Evolutionary conservation across 116 monocot species (phyloP), one percentile per base, ranked within the genome.

Genomic region (Trichopus zeylanicus): DNA sequence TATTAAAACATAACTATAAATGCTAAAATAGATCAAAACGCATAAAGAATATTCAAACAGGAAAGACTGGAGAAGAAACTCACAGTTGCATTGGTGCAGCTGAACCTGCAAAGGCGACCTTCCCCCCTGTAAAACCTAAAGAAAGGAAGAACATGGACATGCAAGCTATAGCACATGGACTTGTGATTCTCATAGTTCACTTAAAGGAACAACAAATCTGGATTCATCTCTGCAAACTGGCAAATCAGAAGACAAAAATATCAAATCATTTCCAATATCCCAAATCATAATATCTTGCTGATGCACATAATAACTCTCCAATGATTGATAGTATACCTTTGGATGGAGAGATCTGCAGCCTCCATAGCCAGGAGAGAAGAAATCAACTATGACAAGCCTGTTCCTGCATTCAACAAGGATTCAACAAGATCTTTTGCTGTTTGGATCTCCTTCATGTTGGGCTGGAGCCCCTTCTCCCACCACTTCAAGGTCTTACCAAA

Each of bases 311-410:
- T 35, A 35, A 35, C 5, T 35, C 34, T 49, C 23, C 15, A 49
- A 49, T 49, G 19, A 35, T 35, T 49, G 0, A 49, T 22, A 7
- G 23, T 23, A 59, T 53, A 80, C 91, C 85, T 91, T 91, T 2
- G 91, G 91, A 67, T 91, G 91, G 26, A 91, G 79, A 35, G 91
- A 73, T 75, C 58, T 75, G 74, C 91, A 91, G 16, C 91, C 91
- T 20, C 78, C 91, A 60, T 85, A 91, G 7, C 85, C 82, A 32
- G 91, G 90, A 27, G 91, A 91, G 65, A 77, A 91, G 62, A 91
- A 91, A 48, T 91, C 91, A 10, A 91, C 79, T 6, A 91, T 56
- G 22, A 78, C 91, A 51, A 91, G 85, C 48, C 69, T 73, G 31
- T 91, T 60, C 77, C 91, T 2, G 82, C 67, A 20, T 67, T 49